Conservation (phyloP, 441 rosid species). For the Macaranga tanarius region DNA sequence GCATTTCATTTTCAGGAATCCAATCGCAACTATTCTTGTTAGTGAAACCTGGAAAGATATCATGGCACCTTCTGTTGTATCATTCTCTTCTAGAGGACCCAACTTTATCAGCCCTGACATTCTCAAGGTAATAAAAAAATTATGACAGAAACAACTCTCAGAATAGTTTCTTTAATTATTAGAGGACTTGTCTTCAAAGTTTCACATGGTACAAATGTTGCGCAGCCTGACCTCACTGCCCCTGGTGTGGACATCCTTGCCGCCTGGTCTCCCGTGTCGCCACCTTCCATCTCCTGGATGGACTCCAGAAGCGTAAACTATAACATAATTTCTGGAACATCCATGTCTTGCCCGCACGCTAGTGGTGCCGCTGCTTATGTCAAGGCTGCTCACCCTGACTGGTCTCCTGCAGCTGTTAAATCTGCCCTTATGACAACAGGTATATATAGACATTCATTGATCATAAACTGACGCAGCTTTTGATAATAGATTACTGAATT, state of each 20-base stretch:
- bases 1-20: constrained; percentile 43
- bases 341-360: constrained; percentile 88
- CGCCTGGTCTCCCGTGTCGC: constrained; percentile 53
- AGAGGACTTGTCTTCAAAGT: not conserved
- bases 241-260: constrained; percentile 88
- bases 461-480: too few species aligned
- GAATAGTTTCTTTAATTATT: not conserved
- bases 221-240: constrained; percentile 85
- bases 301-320: constrained; percentile 41
- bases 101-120: constrained; percentile 52
- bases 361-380: constrained; percentile 61
- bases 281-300: constrained; percentile 30
- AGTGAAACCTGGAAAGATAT: constrained; percentile 42
- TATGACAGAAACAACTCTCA: not conserved
- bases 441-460: constrained; percentile 14
- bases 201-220: not conserved
- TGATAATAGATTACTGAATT: too few species aligned
- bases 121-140: constrained; percentile 52
- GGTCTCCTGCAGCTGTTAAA: constrained; percentile 67
- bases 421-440: constrained; percentile 86
- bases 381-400: constrained; percentile 61
- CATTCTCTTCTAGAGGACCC: constrained; percentile 85
- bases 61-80: constrained; percentile 61
- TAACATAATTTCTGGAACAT: constrained; percentile 73
- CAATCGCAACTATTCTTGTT: constrained; percentile 61